A percentile compares a stretch with the other conserved stretches of the same genome.
Conservation (phyloP, 352 stramenopile genomes). For the Peronospora destructor region DNA sequence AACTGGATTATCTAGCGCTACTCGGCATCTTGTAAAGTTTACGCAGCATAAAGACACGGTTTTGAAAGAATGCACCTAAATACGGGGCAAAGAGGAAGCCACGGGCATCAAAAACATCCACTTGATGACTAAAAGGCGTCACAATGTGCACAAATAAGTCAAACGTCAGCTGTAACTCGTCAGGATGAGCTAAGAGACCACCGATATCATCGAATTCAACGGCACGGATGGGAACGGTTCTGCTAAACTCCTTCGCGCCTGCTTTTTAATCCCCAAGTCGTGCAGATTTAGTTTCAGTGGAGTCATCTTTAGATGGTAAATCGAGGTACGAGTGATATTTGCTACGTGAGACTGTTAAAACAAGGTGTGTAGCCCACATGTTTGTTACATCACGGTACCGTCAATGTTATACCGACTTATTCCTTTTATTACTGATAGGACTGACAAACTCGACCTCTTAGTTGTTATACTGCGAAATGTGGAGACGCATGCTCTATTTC, state of each 20-base stretch:
- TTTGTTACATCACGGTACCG: too few species aligned
- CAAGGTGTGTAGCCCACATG: too few species aligned
- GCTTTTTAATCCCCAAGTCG: conserved; percentile 41
- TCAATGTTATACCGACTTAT: too few species aligned
- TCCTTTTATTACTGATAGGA: too few species aligned
- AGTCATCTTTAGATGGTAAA: too few species aligned
- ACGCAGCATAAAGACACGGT: conserved; percentile 97
- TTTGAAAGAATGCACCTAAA: conserved; percentile 91
- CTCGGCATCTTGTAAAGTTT: conserved; percentile 98
- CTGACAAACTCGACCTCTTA: too few species aligned
- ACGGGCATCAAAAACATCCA: conserved; percentile 90
- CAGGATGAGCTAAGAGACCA: conserved; percentile 86
- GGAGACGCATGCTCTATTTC: too few species aligned
- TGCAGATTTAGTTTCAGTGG: conserved; percentile 33
- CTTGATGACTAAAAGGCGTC: conserved; percentile 40
- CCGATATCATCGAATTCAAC: conserved; percentile 98
- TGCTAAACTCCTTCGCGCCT: conserved; percentile 66
- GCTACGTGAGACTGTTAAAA: too few species aligned
- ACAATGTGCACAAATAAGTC: conserved; percentile 87
- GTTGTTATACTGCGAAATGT: too few species aligned
- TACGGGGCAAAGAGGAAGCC: conserved; percentile 96
- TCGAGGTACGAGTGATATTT: too few species aligned
- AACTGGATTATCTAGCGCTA: too few species aligned
- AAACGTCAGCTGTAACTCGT: conserved; percentile 87
- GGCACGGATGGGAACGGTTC: conserved; percentile 90